Base-by-base conservation (phyloP, 2,329 filamentous ascomycete genomes). In the Myriangium duriaei region DNA sequence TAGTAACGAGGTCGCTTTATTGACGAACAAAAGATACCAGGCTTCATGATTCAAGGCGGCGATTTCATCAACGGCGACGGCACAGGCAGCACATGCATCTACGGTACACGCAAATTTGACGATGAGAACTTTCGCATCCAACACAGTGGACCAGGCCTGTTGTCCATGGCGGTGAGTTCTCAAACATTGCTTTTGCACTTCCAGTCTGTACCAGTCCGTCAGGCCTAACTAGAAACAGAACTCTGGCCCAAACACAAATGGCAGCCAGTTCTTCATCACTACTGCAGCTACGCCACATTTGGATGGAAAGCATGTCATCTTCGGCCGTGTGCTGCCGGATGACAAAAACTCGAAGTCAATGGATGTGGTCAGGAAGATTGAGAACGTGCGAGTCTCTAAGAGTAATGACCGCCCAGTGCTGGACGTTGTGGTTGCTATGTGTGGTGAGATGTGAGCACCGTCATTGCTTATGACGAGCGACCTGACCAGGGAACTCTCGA, bases 1-100 rank as follows among this genome's bases (percentile, higher is more conserved):
- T 16, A 11, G 14, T 21, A 19, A 19, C 14, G 14, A 7, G 13
- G 11, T 4, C 7, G 13, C 14, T 11, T 11, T 26, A 31, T 30
- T 11, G 21, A 19, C 2, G 6, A 10, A 11, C n/a, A 16, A 26
- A 34, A 92, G 84, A 94, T 95, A 58, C 83, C 82, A 62, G 81
- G 83, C 52, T 95, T 96, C 65, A 96, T 96, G 88, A 82, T 91
- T 53, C 91, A 98, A 60, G 88, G 88, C 32, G 91, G 91, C 38
- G 91, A 98, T 60, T 96, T 96, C 59, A 67, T 94, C 30, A 86
- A 94, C 52, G 84, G 86, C 37, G 83, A 96, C 59, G 91, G 91
- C 36, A 92, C 84, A 1, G 91, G 91, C 6, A 80, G 79, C 9
- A 82, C 74, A 49, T 41, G 41, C 4, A 94, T 96, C 58, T 96